Conservation (phyloP, 2,329 filamentous ascomycete species). For the Capronia epimyces region DNA sequence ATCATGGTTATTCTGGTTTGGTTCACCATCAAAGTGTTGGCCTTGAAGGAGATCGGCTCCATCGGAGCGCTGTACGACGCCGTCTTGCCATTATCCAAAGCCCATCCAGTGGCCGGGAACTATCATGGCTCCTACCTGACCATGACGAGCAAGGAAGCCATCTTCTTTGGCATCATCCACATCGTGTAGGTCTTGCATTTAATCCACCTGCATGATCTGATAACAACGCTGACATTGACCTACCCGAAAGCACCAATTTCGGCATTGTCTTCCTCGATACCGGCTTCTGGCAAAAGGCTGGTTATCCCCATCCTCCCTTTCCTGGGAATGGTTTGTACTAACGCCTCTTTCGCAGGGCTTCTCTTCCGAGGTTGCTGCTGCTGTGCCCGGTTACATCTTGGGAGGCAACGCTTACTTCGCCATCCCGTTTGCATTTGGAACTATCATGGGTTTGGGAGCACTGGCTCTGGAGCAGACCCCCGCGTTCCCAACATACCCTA, state of each 20-base stretch:
- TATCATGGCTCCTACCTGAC: conserved; percentile 52
- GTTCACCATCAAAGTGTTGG: conserved; percentile 47
- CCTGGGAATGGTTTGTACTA: too few relatives aligned
- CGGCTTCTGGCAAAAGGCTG: conserved; percentile 47
- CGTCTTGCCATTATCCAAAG: too few relatives aligned
- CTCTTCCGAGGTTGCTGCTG: too few relatives aligned
- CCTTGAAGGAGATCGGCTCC: too few relatives aligned
- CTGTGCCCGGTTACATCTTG: conserved; percentile 37
- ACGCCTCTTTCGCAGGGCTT: too few relatives aligned
- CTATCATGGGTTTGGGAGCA: conserved; percentile 44
- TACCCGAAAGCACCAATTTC: conserved; percentile 35
- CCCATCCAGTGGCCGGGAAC: conserved; percentile 49
- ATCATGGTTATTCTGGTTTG: conserved; percentile 74
- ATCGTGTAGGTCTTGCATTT: too few relatives aligned
- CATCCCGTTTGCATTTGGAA: conserved; percentile 45
- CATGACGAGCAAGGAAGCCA: conserved; percentile 46
- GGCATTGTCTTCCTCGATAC: conserved; percentile 39
- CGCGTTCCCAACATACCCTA: conserved; percentile 39
- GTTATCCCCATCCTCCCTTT: too few relatives aligned
- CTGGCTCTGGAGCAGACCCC: conserved; percentile 42
- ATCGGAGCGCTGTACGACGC: too few relatives aligned
- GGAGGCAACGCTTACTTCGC: conserved; percentile 47
- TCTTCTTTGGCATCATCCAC: conserved; percentile 44
- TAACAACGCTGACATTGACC: too few relatives aligned
- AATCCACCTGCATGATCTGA: too few relatives aligned